phyloP scores from a whole-genome alignment of 345 rosid species.

The Excoecaria cochinchinensis region DNA sequence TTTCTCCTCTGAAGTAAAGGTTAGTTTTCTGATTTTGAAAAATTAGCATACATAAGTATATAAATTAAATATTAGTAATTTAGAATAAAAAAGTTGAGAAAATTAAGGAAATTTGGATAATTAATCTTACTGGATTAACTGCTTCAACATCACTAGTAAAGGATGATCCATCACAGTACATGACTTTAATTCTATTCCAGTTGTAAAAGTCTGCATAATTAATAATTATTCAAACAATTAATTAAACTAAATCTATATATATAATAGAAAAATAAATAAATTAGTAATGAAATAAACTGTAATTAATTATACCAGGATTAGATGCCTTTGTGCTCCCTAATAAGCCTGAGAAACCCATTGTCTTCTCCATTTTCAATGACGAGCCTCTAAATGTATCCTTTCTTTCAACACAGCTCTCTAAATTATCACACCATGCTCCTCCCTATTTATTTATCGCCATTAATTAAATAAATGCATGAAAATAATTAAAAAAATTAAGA shows the following conservation, averaged over 20 bases:
- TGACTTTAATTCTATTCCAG: slow-evolving; percentile 82
- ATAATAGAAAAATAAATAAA: neutral
- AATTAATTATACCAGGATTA: neutral
- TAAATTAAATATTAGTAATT: neutral
- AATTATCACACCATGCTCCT: neutral
- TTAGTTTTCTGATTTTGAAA: slow-evolving; percentile 61
- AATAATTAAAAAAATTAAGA: no score
- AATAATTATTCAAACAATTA: neutral
- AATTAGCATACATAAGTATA: slow-evolving; percentile 22
- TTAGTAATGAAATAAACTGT: no score
- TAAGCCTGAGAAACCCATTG: neutral
- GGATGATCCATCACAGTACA: slow-evolving; percentile 93
- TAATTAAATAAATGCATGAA: no score
- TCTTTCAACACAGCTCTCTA: neutral
- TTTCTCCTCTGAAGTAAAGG: slow-evolving; percentile 92
- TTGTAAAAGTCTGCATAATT: slow-evolving; percentile 70
- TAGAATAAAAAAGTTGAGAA: neutral
- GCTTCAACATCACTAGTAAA: slow-evolving; percentile 82
- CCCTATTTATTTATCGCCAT: neutral
- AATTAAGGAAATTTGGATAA: neutral
- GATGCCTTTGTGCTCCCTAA: neutral
- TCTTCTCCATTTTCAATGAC: slow-evolving; percentile 34
- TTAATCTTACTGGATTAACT: slow-evolving; percentile 61
- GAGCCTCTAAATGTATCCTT: slow-evolving; percentile 52
- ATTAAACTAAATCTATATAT: neutral